Evolutionary conservation across 208 protist genomes (phyloP).

Genomic region (Trypanosoma theileri): DNA sequence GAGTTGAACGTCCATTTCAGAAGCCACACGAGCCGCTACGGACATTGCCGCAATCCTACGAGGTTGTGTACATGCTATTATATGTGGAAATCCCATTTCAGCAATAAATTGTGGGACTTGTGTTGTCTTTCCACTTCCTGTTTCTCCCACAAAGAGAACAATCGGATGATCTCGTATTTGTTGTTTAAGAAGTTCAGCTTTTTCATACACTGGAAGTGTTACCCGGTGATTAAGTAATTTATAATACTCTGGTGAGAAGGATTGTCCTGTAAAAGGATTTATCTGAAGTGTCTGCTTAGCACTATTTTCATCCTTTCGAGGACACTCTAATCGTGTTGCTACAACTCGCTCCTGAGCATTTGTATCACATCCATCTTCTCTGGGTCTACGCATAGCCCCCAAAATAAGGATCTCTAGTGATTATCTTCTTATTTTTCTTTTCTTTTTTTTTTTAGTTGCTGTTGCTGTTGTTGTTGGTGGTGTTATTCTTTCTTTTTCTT

Average conservation of each 20-base stretch:
- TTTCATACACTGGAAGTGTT: conserved; percentile 69
- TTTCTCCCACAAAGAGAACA: conserved; percentile 93
- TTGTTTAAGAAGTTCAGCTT: conserved; percentile 53
- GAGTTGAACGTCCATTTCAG: conserved; percentile 96
- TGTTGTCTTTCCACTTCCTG: conserved; percentile 96
- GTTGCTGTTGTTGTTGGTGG: background rate
- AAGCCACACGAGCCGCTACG: conserved; percentile 97
- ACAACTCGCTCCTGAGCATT: background rate
- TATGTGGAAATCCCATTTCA: conserved; percentile 39
- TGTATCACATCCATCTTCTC: background rate
- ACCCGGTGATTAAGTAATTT: conserved; percentile 39
- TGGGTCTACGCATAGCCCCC: conserved; percentile 2
- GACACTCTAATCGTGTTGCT: background rate
- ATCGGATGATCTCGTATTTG: conserved; percentile 73
- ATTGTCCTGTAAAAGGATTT: conserved; percentile 46
- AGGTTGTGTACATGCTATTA: conserved; percentile 97
- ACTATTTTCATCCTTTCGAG: background rate
- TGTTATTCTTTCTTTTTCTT: background rate
- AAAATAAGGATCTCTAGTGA: background rate
- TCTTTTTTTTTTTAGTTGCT: background rate
- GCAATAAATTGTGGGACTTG: conserved; percentile 95
- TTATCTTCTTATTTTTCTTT: background rate
- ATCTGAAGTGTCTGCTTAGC: background rate
- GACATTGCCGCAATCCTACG: conserved; percentile 98
- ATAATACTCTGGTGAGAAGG: conserved; percentile 53